A percentile compares a stretch with the other conserved stretches of the same genome.
Evolutionary conservation across 805 yeast species (phyloP).

Genomic region (Hagleromyces aurorensis): DNA sequence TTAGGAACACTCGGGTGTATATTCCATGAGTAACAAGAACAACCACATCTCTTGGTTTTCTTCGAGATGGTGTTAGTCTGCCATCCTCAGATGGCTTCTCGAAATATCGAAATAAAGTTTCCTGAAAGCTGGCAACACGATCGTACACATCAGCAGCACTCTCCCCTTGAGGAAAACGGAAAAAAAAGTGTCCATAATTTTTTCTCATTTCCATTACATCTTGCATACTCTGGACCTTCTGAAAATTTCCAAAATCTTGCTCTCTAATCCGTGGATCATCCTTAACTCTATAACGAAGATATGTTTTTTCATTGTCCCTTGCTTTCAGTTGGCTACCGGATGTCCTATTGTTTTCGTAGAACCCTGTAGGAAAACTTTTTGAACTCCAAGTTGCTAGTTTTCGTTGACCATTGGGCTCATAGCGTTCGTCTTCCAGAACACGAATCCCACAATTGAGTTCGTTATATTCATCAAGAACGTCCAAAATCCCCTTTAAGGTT

Average conservation of each 20-base stretch:
- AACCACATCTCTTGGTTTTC: conserved; percentile 66
- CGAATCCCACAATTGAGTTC: conserved; percentile 20
- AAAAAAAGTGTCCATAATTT: conserved; percentile 81
- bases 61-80: too few species aligned
- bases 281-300: conserved; percentile 45
- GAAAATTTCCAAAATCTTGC: conserved; percentile 93
- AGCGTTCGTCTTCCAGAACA: conserved; percentile 15
- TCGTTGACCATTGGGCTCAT: conserved; percentile 22
- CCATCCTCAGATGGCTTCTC: conserved; percentile 43
- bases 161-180: conserved; percentile 87
- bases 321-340: conserved; percentile 6
- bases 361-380: conserved; percentile 23
- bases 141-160: conserved; percentile 95
- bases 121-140: conserved; percentile 84
- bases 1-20: conserved; percentile 85
- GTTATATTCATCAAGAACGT: conserved; percentile 40
- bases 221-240: conserved; percentile 69
- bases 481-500: conserved; percentile 64
- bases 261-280: conserved; percentile 93
- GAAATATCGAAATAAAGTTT: conserved; percentile 76
- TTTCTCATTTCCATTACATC: conserved; percentile 78
- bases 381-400: conserved; percentile 26
- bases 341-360: conserved; percentile 19
- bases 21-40: conserved; percentile 90
- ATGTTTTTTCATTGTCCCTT: conserved; percentile 26